A percentile compares a stretch with the other conserved stretches of the same genome.
Conservation (phyloP, 257 asterid species). For the Sherardia arvensis region DNA sequence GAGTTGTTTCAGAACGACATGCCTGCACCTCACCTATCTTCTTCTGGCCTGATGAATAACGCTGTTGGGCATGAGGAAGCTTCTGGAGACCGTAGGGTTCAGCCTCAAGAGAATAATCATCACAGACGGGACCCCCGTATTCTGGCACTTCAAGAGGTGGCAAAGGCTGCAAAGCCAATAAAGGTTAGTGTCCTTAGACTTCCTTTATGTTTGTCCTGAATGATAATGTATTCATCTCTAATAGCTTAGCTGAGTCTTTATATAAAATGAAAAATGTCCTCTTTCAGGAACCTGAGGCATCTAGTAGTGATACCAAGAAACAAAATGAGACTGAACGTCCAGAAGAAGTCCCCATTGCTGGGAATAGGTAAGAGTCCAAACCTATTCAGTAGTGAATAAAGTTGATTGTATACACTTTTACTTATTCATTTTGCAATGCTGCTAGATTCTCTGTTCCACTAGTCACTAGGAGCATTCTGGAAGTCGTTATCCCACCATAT, state of each 20-base stretch:
- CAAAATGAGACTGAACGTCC: slow-evolving; percentile 53
- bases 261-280: neutral
- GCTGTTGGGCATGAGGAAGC: slow-evolving; percentile 16
- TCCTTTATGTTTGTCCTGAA: neutral
- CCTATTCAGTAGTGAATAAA: neutral
- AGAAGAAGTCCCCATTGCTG: slow-evolving; percentile 50
- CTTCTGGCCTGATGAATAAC: slow-evolving; percentile 19
- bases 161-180: slow-evolving; percentile 8
- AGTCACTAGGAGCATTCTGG: slow-evolving; percentile 80
- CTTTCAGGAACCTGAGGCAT: slow-evolving; percentile 44
- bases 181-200: slow-evolving; percentile 10
- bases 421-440: slow-evolving; percentile 2
- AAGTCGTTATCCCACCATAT: slow-evolving; percentile 76
- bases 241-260: too few species aligned
- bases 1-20: slow-evolving; percentile 24
- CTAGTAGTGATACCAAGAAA: slow-evolving; percentile 35
- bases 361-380: slow-evolving; percentile 40
- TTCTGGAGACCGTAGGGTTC: slow-evolving; percentile 12
- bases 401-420: neutral
- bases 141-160: slow-evolving; percentile 14
- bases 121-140: slow-evolving; percentile 16
- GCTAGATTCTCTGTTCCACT: slow-evolving; percentile 60
- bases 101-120: slow-evolving; percentile 20
- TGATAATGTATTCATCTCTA: neutral
- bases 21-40: slow-evolving; percentile 12